phyloP scores from a whole-genome alignment of 306 rosid species.

The Vigna trinervia region DNA sequence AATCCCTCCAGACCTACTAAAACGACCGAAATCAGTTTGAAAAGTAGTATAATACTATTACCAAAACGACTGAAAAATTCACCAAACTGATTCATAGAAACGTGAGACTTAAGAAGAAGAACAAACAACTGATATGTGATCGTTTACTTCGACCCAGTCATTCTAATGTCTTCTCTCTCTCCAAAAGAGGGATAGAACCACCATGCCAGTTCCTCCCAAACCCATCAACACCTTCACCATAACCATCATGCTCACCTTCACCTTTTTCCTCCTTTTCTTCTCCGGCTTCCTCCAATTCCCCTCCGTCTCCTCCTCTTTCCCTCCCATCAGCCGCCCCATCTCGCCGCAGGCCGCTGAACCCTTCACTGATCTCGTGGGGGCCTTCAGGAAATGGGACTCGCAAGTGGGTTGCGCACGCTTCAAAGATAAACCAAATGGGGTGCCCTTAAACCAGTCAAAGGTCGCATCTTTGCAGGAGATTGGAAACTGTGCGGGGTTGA shows the following conservation, averaged over 20 bases:
- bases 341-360: conserved; percentile 46
- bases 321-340: conserved; percentile 32
- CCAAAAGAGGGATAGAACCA: conserved; percentile 34
- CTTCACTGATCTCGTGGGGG: conserved; percentile 64
- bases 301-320: conserved; percentile 49
- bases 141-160: not conserved
- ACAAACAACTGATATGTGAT: not conserved
- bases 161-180: conserved; percentile 8
- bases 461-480: conserved; percentile 61
- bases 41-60: not conserved
- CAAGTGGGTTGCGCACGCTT: conserved; percentile 71
- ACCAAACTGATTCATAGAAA: not conserved
- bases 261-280: conserved; percentile 69
- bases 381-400: conserved; percentile 85
- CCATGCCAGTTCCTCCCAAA: conserved; percentile 64
- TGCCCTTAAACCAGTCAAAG: conserved; percentile 45
- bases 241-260: conserved; percentile 58
- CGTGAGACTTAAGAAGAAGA: conserved; percentile 6
- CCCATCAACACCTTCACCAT: conserved; percentile 59
- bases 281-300: conserved; percentile 73
- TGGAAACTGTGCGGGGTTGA: conserved; percentile 53
- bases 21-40: not conserved
- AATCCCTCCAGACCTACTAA: not conserved
- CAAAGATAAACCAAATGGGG: conserved; percentile 51
- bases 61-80: not conserved